These are phyloP conservation scores for Botrytis porri DNA, from an alignment of 2,329 filamentous ascomycete genomes.

Conservation along the genomic window DNA sequence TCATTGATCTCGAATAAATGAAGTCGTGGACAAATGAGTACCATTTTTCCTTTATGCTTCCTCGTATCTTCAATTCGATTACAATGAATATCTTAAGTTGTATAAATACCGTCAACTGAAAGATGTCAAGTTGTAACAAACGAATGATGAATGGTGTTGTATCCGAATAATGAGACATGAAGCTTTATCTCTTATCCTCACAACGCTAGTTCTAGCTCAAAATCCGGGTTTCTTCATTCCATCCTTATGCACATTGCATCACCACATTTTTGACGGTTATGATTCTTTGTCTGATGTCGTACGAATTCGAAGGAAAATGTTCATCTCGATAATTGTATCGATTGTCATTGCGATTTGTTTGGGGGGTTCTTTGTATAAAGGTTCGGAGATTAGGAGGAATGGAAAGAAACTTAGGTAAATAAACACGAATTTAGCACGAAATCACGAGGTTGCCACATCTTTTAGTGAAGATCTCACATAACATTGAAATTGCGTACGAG, in stretches of 20 bases:
- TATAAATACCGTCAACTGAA: neutral
- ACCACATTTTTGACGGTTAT: neutral
- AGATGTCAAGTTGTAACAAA: neutral
- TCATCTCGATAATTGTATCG: constrained; percentile 24
- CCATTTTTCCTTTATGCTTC: constrained; percentile 38
- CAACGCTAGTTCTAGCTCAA: constrained; percentile 6
- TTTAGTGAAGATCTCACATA: neutral
- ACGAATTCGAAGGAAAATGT: constrained; percentile 24
- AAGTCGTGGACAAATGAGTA: constrained; percentile 53
- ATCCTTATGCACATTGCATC: constrained; percentile 3
- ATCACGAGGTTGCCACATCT: neutral
- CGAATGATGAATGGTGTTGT: neutral
- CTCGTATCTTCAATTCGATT: neutral
- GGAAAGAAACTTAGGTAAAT: constrained; percentile 35
- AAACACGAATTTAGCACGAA: neutral
- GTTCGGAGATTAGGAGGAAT: constrained; percentile 32
- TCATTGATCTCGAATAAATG: constrained; percentile 68
- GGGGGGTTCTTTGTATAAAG: constrained; percentile 25
- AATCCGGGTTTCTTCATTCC: constrained; percentile 6
- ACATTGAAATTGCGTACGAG: neutral
- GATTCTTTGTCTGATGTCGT: neutral
- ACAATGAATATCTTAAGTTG: neutral
- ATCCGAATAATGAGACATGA: neutral
- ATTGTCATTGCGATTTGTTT: constrained; percentile 19
- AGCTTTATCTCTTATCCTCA: neutral